These are phyloP conservation scores for Elsinoe necatrix DNA, from an alignment of 2,329 filamentous ascomycete genomes.

Conservation along the genomic window DNA sequence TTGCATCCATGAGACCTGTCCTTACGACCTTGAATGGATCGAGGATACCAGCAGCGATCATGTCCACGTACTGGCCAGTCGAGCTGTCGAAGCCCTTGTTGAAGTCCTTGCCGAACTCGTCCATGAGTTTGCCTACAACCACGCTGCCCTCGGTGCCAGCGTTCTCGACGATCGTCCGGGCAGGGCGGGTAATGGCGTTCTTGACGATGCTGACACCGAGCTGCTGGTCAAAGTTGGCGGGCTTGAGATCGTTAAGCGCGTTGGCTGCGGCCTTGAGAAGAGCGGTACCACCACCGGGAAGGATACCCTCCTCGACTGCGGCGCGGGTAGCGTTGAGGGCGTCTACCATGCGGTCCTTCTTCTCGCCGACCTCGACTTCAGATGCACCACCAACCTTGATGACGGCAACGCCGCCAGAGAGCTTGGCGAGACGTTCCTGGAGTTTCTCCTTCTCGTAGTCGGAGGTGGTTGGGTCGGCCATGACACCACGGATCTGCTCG, in stretches of 20 bases:
- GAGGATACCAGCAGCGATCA: conserved; percentile 94
- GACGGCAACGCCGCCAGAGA: conserved; percentile 96
- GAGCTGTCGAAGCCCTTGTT: conserved; percentile 96
- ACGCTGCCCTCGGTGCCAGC: conserved; percentile 93
- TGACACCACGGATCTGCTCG: conserved; percentile 98
- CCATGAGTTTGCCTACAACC: conserved; percentile 93
- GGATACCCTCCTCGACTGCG: conserved; percentile 97
- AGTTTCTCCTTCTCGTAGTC: conserved; percentile 99
- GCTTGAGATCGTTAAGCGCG: conserved; percentile 73
- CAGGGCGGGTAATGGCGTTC: conserved; percentile 93
- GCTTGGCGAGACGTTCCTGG: conserved; percentile 98
- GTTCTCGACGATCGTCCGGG: conserved; percentile 94
- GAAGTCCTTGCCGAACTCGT: conserved; percentile 86
- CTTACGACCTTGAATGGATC: conserved; percentile 99
- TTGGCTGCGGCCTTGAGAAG: conserved; percentile 94
- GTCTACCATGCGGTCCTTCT: conserved; percentile 99
- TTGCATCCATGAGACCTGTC: conserved; percentile 88
- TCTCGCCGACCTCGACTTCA: conserved; percentile 98
- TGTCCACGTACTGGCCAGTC: conserved; percentile 97
- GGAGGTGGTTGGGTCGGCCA: conserved; percentile 84
- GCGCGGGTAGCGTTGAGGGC: conserved; percentile 96
- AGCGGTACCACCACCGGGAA: conserved; percentile 95
- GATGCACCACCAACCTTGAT: conserved; percentile 98
- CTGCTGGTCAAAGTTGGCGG: conserved; percentile 97
- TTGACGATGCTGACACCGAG: conserved; percentile 96